A percentile compares a stretch with the other conserved stretches of the same genome.
Evolutionary conservation across 257 asterid genomes (phyloP).

Genomic region (Solanum microdontum): DNA sequence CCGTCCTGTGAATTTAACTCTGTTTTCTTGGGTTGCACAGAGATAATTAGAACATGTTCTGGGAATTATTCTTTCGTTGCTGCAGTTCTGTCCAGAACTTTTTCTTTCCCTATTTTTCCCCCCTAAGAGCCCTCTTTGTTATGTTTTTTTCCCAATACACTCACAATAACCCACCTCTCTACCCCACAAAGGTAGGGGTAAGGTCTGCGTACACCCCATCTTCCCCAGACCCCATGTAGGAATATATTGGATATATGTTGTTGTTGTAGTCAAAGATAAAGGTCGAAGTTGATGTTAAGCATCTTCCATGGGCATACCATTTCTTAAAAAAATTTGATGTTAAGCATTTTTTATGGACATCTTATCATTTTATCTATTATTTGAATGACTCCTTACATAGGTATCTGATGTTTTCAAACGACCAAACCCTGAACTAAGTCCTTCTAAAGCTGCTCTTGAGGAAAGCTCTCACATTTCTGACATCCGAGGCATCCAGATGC

Average conservation of each 20-base stretch:
- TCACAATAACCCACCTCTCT: neutral
- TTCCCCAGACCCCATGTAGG: neutral
- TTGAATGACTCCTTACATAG: constrained; percentile 26
- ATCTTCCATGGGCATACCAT: neutral
- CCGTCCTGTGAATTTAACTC: neutral
- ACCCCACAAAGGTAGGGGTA: neutral
- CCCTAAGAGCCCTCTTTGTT: neutral
- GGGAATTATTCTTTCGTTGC: neutral
- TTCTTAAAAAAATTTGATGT: neutral
- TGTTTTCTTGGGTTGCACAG: neutral
- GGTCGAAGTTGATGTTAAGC: neutral
- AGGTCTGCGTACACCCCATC: neutral
- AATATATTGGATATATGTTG: neutral
- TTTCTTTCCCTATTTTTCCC: neutral
- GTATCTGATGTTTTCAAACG: constrained; percentile 88
- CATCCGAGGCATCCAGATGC: constrained; percentile 65
- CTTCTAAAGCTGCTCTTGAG: constrained; percentile 52
- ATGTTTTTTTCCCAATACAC: neutral
- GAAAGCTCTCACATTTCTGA: constrained; percentile 52
- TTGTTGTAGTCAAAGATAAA: neutral
- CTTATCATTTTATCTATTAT: neutral
- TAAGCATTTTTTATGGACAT: neutral
- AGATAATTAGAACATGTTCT: neutral
- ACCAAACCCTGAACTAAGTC: constrained; percentile 64
- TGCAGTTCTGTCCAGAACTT: neutral